Base-by-base conservation (phyloP, 2,329 filamentous ascomycete species). In the Didymella arachidicola region DNA sequence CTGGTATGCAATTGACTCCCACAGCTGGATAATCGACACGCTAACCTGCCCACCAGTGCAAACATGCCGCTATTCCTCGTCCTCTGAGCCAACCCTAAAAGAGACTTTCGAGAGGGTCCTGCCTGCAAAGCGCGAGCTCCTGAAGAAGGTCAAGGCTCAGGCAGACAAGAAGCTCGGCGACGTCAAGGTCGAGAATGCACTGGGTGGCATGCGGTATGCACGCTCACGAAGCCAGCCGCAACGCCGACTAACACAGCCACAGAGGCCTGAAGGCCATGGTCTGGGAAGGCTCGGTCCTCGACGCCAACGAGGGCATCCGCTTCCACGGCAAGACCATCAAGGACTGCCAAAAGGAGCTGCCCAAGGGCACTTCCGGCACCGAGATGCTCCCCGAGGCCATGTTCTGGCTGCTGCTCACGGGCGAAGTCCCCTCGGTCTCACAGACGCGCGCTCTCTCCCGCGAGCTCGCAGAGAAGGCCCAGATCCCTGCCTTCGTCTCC, bases 341-440 rank as follows among this genome's bases (percentile, higher is more conserved):
- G 81, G 94, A 99, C 76, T 99, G 95, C 83, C 95, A 98, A 77
- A 87, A 89, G 68, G 89, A 93, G 78, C 87, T 98, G 16, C 93
- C 95, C 76, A 98, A 97, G 84, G 95, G 94, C 68, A 92, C 86
- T 59, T 87, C 90, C 2, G 92, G 94, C 71, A 96, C 92, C 6
- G 94, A 98, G 81, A 99, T 98, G 95, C 86, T 98, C 12, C 95
- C 95, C 46, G 95, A 99, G 80, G 89, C 94, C 79, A 99, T 99
- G 95, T 99, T 99, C 85, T 99, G 95, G 95, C 87, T 98, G 41
- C 87, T 99, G 49, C 84, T 99, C 69, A 99, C 95, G 10, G 95
- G 95, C 59, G 86, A 96, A 79, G 91, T 98, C 22, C 95, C 95
- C 25, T 91, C 90, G 1, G 89, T 88, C 22, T 82, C 82, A 62